Evolutionary conservation across 106 monocot genomes (phyloP), one percentile per base, ranked within the genome.

Genomic region (Hemerocallis citrina): DNA sequence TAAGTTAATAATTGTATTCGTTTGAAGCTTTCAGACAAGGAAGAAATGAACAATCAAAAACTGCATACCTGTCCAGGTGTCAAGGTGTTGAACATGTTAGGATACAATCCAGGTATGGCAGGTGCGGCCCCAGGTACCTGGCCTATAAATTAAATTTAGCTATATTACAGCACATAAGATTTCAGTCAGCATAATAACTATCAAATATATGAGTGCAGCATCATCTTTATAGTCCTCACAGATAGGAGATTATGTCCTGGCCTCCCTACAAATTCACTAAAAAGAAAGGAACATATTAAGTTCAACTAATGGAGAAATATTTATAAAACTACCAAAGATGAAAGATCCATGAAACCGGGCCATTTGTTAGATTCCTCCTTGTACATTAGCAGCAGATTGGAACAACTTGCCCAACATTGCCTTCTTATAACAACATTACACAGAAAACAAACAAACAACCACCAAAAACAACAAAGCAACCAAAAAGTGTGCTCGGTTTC

Each of bases 271-370:
- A 40, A 14, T 38, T 40, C 40, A 59, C 59, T 27, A 40, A 59
- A 59, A 40, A 59, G 33, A 80, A 66, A 52, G 49, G 15, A 48
- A 67, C 21, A 68, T 48, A 40, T 52, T 39, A 74, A 34, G 70
- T 77, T 54, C 55, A 62, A 62, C 42, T 66, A 71, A 51, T 32
- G 27, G 54, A 74, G 64, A 57, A 71, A 77, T 73, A 81, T 71
- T 65, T 73, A 62, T 46, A 82, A 63, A 68, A 76, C 74, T 85
- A 81, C 73, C 78, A 79, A 78, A 84, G 54, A 63, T 57, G 43
- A 72, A 85, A n/a, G n/a, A 86, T 83, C 80, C 82, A 85, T 77
- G 85, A 83, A 85, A 83, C 89, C 78, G 68, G 74, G 77, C 82
- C 65, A 70, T 38, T 70, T n/a, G n/a, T n/a, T n/a, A n/a, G 75